phyloP scores from a whole-genome alignment of 2,329 filamentous ascomycete species.

The Xenosphaeropsis pyriputrescens region DNA sequence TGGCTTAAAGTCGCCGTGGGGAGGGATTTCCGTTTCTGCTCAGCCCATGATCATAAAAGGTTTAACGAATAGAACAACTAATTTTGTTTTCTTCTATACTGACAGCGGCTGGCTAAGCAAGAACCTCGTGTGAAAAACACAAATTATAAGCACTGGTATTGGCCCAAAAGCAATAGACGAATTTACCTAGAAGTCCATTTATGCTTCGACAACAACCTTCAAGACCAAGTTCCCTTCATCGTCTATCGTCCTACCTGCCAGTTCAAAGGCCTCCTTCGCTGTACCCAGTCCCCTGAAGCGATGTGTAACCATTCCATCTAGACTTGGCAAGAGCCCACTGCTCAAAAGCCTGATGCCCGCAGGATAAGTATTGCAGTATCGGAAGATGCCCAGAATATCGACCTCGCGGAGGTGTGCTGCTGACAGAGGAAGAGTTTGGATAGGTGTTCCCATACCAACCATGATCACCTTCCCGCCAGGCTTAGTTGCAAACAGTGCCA shows the following conservation, averaged over 20 bases:
- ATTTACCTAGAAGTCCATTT: constrained; percentile 4
- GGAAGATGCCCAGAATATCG: constrained; percentile 65
- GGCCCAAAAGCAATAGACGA: neutral
- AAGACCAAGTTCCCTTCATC: constrained; percentile 53
- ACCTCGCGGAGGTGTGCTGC: constrained; percentile 62
- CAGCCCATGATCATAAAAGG: too few relatives aligned
- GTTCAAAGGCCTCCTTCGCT: constrained; percentile 50
- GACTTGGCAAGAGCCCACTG: constrained; percentile 37
- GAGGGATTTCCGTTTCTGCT: too few relatives aligned
- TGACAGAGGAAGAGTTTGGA: constrained; percentile 60
- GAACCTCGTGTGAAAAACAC: neutral
- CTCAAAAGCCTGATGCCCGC: constrained; percentile 50
- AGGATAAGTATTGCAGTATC: constrained; percentile 63
- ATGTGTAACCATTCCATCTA: constrained; percentile 63
- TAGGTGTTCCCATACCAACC: constrained; percentile 66
- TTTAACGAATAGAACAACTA: too few relatives aligned
- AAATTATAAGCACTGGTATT: neutral
- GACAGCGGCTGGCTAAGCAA: too few relatives aligned
- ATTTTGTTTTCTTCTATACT: too few relatives aligned
- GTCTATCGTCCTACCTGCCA: constrained; percentile 54
- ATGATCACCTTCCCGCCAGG: constrained; percentile 61
- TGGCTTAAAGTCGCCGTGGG: too few relatives aligned
- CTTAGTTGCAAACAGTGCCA: constrained; percentile 55
- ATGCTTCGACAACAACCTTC: constrained; percentile 53
- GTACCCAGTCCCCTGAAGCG: constrained; percentile 49